Evolutionary conservation across 1,139 yeast species (phyloP).

Genomic region (Protomyces inouyei): DNA sequence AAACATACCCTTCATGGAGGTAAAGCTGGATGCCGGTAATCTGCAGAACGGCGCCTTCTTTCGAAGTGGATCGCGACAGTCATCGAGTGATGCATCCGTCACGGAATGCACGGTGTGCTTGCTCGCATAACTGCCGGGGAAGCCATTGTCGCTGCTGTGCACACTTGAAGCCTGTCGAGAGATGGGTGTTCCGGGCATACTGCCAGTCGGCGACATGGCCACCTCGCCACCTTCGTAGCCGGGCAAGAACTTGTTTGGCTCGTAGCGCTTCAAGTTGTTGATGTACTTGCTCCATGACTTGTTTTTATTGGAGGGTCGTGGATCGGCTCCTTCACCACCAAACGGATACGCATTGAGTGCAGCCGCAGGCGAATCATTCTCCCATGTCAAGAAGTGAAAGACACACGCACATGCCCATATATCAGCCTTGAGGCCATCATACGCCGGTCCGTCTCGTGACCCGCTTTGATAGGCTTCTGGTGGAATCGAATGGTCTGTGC

Average conservation of each 20-base stretch:
- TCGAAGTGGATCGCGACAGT: slow-evolving; percentile 12
- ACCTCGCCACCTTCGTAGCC: slow-evolving; percentile 25
- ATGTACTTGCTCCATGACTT: slow-evolving; percentile 33
- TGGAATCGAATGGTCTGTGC: slow-evolving; percentile 82
- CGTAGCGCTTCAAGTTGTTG: slow-evolving; percentile 29
- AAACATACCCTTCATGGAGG: slow-evolving; percentile 33
- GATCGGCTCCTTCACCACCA: slow-evolving; percentile 35
- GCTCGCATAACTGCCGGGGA: neutral
- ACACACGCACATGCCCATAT: slow-evolving; percentile 84
- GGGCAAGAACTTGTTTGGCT: slow-evolving; percentile 28
- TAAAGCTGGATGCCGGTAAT: slow-evolving; percentile 15
- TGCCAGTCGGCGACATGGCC: slow-evolving; percentile 7
- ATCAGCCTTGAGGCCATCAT: slow-evolving; percentile 78
- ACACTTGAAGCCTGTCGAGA: slow-evolving; percentile 9
- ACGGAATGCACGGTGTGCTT: neutral
- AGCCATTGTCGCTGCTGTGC: slow-evolving; percentile 7
- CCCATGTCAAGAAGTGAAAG: slow-evolving; percentile 74
- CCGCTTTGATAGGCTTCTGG: slow-evolving; percentile 61
- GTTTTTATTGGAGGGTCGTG: slow-evolving; percentile 33
- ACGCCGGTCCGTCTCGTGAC: slow-evolving; percentile 44
- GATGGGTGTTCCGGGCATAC: slow-evolving; percentile 11
- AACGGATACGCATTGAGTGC: slow-evolving; percentile 40
- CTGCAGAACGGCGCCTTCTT: slow-evolving; percentile 8
- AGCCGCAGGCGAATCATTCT: slow-evolving; percentile 20
- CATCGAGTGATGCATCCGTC: slow-evolving; percentile 5